Evolutionary conservation across 306 rosid species (phyloP).

Genomic region (Vigna radiata): DNA sequence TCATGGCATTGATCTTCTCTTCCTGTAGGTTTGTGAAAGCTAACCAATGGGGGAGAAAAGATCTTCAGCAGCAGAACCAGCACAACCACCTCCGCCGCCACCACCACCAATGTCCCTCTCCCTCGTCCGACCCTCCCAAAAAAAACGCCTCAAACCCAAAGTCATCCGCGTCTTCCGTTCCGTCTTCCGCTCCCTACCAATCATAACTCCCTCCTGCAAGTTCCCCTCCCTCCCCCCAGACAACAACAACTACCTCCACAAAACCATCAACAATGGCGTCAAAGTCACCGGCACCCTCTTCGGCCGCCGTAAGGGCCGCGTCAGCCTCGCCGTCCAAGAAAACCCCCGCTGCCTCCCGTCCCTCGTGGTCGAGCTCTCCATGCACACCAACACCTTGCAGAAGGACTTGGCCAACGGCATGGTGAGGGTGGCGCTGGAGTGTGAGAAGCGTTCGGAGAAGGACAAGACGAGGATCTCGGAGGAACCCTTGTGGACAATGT

Average conservation of each 20-base stretch:
- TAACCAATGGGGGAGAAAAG: constrained; percentile 70
- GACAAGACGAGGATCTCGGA: constrained; percentile 63
- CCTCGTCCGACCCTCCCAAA: constrained; percentile 65
- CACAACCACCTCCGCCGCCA: constrained; percentile 38
- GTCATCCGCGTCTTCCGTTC: constrained; percentile 63
- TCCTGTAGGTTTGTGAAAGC: constrained; percentile 39
- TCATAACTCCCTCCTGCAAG: constrained; percentile 68
- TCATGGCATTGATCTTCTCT: constrained; percentile 42
- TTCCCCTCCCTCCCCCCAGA: constrained; percentile 54
- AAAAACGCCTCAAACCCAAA: constrained; percentile 52
- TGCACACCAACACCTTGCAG: constrained; percentile 66
- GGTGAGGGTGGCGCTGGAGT: constrained; percentile 82
- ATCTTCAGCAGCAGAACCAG: constrained; percentile 30
- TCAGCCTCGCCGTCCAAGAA: constrained; percentile 73
- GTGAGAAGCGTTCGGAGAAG: constrained; percentile 73
- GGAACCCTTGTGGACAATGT: constrained; percentile 80
- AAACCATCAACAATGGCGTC: not conserved
- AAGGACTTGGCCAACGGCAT: constrained; percentile 75
- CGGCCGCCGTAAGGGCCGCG: constrained; percentile 76
- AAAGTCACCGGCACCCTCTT: constrained; percentile 70
- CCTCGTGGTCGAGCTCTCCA: constrained; percentile 67
- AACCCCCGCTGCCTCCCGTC: constrained; percentile 59
- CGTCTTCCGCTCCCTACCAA: constrained; percentile 77
- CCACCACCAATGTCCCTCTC: constrained; percentile 56
- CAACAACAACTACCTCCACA: constrained; percentile 34